Conservation (phyloP, 2,329 filamentous ascomycete genomes). For the Blumeria graminis region DNA sequence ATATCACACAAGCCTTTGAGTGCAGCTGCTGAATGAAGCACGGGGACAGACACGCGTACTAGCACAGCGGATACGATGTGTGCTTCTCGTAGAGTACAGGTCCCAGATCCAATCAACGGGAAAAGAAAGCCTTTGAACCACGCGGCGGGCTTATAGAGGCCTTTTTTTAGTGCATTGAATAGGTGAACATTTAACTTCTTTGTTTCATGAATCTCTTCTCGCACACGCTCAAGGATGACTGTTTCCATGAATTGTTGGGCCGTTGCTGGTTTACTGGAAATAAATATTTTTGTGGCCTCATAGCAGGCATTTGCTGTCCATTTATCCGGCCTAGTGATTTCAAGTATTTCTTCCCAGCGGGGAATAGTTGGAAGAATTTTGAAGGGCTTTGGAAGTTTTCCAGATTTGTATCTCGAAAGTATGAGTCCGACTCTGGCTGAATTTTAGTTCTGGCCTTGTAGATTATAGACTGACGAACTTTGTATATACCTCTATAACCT, state of each 20-base stretch:
- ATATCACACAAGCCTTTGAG: slow-evolving; percentile 86
- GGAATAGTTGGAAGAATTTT: slow-evolving; percentile 86
- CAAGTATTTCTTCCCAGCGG: slow-evolving; percentile 72
- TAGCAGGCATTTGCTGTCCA: slow-evolving; percentile 62
- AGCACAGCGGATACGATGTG: slow-evolving; percentile 77
- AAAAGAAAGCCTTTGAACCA: slow-evolving; percentile 97
- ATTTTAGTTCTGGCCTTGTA: slow-evolving; percentile 3
- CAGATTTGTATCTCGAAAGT: slow-evolving; percentile 78
- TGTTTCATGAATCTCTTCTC: slow-evolving; percentile 78
- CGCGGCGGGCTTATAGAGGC: slow-evolving; percentile 75
- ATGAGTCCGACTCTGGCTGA: slow-evolving; percentile 50
- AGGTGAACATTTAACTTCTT: slow-evolving; percentile 91
- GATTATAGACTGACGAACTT: slow-evolving; percentile 29
- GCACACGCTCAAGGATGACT: slow-evolving; percentile 71
- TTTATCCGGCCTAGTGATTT: slow-evolving; percentile 56
- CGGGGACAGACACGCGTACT: slow-evolving; percentile 62
- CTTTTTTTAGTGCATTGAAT: slow-evolving; percentile 83
- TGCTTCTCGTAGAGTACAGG: slow-evolving; percentile 80
- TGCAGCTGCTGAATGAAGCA: slow-evolving; percentile 77
- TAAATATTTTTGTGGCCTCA: slow-evolving; percentile 79
- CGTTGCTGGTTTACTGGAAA: slow-evolving; percentile 55
- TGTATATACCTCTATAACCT: slow-evolving; percentile 82
- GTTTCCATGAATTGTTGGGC: slow-evolving; percentile 71
- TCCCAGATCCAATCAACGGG: slow-evolving; percentile 60
- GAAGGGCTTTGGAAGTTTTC: slow-evolving; percentile 92